Conservation (phyloP, 192 early-diverging fungal species). For the Backusella parvicylindrica region DNA sequence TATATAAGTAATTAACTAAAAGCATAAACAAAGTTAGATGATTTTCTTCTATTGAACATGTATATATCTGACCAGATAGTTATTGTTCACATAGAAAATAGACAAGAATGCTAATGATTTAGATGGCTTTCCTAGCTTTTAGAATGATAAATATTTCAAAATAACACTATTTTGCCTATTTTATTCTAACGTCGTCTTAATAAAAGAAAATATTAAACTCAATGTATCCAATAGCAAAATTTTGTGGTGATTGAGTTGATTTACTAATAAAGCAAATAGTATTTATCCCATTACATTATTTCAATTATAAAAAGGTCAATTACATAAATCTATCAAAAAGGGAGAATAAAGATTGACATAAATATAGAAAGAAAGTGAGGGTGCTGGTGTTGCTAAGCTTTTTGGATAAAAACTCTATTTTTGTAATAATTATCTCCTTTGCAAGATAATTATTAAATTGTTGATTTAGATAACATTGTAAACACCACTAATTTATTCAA, state of each 20-base stretch:
- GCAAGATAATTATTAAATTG: neutral
- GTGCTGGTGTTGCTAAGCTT: neutral
- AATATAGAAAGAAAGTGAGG: neutral
- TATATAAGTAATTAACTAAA: neutral
- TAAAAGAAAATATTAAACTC: no score
- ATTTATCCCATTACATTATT: neutral
- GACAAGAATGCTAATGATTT: no score
- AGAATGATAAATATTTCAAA: neutral
- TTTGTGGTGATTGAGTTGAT: neutral
- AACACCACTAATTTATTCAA: neutral
- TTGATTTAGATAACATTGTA: constrained; percentile 6
- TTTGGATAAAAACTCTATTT: neutral
- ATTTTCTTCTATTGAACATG: neutral
- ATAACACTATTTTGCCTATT: neutral
- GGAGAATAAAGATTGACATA: neutral
- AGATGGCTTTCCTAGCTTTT: no score
- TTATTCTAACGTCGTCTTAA: neutral
- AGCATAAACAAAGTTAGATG: neutral
- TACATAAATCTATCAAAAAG: neutral
- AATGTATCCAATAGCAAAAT: no score
- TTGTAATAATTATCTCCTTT: neutral
- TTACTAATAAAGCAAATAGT: neutral
- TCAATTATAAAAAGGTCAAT: neutral
- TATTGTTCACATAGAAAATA: no score
- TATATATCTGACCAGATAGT: neutral